Base-by-base conservation (phyloP, 257 asterid genomes). In the Jasminum sambac region DNA sequence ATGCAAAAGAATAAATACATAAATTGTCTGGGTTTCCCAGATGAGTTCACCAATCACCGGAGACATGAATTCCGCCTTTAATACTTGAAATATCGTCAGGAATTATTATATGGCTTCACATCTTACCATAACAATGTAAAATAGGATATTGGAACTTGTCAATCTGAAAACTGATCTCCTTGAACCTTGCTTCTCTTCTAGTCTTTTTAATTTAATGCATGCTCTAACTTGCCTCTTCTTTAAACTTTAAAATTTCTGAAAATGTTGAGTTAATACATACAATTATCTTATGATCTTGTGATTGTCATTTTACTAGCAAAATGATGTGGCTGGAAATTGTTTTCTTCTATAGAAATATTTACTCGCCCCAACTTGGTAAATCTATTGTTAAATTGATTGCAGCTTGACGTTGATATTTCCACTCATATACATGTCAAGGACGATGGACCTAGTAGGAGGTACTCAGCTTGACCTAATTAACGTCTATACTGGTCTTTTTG, bases 381-480 rank as follows among this genome's bases (percentile, higher is more conserved):
- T 46, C 34, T 30, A 21, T 65, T 74, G 16, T 50, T 72, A 66
- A 70, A 25, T 46, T 64, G 13, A 72, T 21, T 81, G 70, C 89
- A 91, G 99, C 81, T 87, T 66, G 89, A 89, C 81, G 82, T 86
- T 71, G 96, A 88, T 70, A 71, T 89, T 61, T 84, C 97, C 62
- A 95, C 99, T 76, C 98, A 88, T 81, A 78, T 91, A 71, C 93
- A 88, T 74, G 89, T 91, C 64, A 89, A 87, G 87, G 96, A 82
- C 43, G 98, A 88, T 74, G 99, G 99, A 46, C 93, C 95, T 34
- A 79, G 66, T 74, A 81, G 91, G 85, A 95, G 99, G 98, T 89
- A 38, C 44, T 80, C 60, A 21, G 19, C 42, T 66, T 61, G 36
- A 19, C 63, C 63, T 37, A 43, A 34, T 64, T 43, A 24, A 76